Conservation (phyloP, 441 rosid species). For the Euphorbia celastroides region DNA sequence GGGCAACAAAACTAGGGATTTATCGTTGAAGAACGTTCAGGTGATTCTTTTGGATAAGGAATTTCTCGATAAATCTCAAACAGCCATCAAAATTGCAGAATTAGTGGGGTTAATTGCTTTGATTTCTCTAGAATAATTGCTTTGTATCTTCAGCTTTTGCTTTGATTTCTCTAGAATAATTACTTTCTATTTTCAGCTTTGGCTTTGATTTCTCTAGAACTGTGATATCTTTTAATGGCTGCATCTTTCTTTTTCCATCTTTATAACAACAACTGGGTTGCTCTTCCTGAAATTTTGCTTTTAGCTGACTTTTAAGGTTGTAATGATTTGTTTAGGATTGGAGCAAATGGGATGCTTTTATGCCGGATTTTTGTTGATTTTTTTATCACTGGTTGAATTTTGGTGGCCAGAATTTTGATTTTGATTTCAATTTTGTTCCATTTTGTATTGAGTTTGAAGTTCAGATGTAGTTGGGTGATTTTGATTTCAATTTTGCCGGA, state of each 20-base stretch:
- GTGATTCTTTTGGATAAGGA: constrained; percentile 64
- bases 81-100: constrained; percentile 42
- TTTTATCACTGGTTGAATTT: too few species aligned
- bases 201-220: too few species aligned
- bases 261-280: background rate
- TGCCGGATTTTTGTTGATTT: too few species aligned
- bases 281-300: too few species aligned
- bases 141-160: constrained; percentile 10
- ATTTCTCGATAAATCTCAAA: constrained; percentile 38
- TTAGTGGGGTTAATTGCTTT: constrained; percentile 46
- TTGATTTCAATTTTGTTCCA: too few species aligned
- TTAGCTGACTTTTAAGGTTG: background rate
- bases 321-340: constrained; percentile 35
- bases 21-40: constrained; percentile 45
- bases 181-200: background rate
- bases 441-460: too few species aligned
- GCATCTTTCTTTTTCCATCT: background rate
- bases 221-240: background rate
- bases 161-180: constrained; percentile 4
- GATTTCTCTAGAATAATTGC: background rate
- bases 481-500: too few species aligned
- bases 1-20: constrained; percentile 51
- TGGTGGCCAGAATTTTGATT: too few species aligned
- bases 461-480: too few species aligned
- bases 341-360: constrained; percentile 47